These are phyloP conservation scores for Grosmannia huntii DNA, from an alignment of 2,329 filamentous ascomycete species.

Conservation along the genomic window DNA sequence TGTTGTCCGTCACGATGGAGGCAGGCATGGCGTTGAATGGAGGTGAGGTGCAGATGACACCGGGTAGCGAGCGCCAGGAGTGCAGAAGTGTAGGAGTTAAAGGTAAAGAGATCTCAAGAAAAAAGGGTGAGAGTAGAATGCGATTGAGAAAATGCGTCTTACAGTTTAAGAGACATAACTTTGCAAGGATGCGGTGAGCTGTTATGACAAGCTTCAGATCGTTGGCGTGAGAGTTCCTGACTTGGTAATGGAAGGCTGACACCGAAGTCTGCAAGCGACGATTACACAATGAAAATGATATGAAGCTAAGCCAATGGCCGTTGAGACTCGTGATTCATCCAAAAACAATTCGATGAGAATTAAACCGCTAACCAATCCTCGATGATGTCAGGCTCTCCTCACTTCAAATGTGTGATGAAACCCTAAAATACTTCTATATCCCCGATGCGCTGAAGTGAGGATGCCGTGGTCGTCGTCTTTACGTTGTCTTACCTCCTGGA, in stretches of 20 bases:
- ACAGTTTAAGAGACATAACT: slow-evolving; percentile 3
- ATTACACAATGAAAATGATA: neutral
- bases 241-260: neutral
- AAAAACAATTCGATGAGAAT: neutral
- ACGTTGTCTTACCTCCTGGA: neutral
- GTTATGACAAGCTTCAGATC: neutral
- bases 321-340: neutral
- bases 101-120: neutral
- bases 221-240: neutral
- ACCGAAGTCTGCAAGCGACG: neutral
- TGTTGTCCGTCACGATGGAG: neutral
- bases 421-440: neutral
- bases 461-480: neutral
- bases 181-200: neutral
- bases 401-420: neutral
- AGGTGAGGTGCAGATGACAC: neutral
- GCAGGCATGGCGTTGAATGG: neutral
- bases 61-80: neutral
- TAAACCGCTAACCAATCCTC: neutral
- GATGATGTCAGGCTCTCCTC: neutral
- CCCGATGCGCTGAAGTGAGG: neutral
- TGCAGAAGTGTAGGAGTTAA: neutral
- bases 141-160: neutral
- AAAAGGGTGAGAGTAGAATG: neutral
- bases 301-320: neutral